Evolutionary conservation across 495 filamentous ascomycete species (phyloP).

Genomic region (Aspergillus baeticus): DNA sequence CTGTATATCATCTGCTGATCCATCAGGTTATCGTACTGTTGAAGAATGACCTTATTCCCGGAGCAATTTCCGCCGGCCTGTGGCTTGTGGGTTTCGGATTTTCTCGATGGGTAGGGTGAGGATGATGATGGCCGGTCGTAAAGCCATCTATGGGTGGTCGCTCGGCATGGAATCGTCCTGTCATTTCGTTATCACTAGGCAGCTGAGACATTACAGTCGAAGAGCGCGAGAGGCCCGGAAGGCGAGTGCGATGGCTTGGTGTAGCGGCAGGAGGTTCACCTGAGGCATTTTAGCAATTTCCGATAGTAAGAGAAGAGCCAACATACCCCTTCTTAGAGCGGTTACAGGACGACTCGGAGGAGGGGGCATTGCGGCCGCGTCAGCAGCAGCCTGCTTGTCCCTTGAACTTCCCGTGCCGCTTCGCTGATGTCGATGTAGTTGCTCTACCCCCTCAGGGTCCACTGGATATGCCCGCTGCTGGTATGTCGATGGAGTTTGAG

Average conservation of each 20-base stretch:
- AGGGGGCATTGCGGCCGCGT: slow-evolving; percentile 29
- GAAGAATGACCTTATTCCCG: slow-evolving; percentile 16
- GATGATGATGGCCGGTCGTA: neutral
- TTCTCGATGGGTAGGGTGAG: slow-evolving; percentile 3
- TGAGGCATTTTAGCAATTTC: slow-evolving; percentile 2
- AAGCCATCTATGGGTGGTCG: neutral
- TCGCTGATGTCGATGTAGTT: slow-evolving; percentile 43
- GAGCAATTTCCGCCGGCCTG: slow-evolving; percentile 2
- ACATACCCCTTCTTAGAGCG: slow-evolving; percentile 23
- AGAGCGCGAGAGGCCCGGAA: slow-evolving; percentile 14
- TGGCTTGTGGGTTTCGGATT: neutral
- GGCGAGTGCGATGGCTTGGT: slow-evolving; percentile 25
- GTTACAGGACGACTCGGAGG: slow-evolving; percentile 21
- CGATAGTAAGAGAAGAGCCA: neutral
- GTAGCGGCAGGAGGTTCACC: slow-evolving; percentile 17
- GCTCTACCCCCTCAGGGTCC: slow-evolving; percentile 39
- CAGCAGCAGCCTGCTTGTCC: slow-evolving; percentile 17
- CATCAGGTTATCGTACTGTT: slow-evolving; percentile 14
- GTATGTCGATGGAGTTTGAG: slow-evolving; percentile 24
- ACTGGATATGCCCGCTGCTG: slow-evolving; percentile 27
- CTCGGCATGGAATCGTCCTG: slow-evolving; percentile 16
- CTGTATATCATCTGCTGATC: neutral
- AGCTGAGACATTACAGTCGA: slow-evolving; percentile 19
- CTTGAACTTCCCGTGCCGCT: slow-evolving; percentile 50
- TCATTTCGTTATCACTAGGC: slow-evolving; percentile 16